These are phyloP conservation scores for Telopea speciosissima DNA, from an alignment of 177 flowering plant genomes.

Conservation along the genomic window DNA sequence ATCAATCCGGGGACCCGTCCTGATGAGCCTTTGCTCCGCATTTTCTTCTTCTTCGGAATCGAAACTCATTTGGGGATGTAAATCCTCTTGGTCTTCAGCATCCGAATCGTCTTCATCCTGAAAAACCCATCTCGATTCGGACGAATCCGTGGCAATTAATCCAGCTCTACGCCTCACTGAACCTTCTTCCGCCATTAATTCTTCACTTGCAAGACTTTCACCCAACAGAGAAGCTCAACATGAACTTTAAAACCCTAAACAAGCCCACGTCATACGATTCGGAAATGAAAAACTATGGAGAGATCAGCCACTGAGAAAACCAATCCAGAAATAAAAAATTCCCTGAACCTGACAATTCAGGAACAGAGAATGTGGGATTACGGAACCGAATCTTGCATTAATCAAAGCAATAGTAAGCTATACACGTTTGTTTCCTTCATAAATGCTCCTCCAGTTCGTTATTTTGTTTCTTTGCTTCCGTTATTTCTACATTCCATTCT, in stretches of 20 bases:
- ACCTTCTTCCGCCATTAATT: slow-evolving; percentile 3
- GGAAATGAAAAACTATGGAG: not conserved
- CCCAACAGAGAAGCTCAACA: not conserved
- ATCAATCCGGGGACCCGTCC: slow-evolving; percentile 70
- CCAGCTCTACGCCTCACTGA: slow-evolving; percentile 28
- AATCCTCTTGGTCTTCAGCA: slow-evolving; percentile 14
- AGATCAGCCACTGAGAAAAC: not conserved
- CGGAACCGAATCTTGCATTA: not conserved
- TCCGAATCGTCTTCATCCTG: slow-evolving; percentile 51
- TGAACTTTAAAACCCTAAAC: not conserved
- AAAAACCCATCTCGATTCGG: slow-evolving; percentile 69
- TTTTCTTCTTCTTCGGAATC: slow-evolving; percentile 51
- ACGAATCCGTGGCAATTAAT: slow-evolving; percentile 40
- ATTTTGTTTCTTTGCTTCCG: too few relatives aligned
- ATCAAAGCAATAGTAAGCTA: too few relatives aligned
- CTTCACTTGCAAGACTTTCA: not conserved
- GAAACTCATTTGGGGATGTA: slow-evolving; percentile 6
- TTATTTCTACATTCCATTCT: too few relatives aligned
- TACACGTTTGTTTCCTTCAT: too few relatives aligned
- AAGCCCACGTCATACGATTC: not conserved
- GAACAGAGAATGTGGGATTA: too few relatives aligned
- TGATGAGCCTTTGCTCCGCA: slow-evolving; percentile 52
- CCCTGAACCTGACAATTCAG: too few relatives aligned
- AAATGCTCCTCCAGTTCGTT: not conserved
- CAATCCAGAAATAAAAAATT: not conserved